Conservation (phyloP, 345 rosid genomes). For the Punica granatum region DNA sequence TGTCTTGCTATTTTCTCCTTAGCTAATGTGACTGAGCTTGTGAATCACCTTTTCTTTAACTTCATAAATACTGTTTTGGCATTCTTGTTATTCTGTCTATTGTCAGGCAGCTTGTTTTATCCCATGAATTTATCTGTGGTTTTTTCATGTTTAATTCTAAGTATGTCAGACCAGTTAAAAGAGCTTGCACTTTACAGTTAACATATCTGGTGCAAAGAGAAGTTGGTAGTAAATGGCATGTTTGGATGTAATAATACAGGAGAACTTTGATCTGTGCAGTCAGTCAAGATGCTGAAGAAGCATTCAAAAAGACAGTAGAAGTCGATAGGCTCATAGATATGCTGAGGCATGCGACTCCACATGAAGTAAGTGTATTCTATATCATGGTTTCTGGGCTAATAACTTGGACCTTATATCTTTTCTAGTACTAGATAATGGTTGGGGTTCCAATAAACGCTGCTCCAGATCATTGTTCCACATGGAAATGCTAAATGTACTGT, state of each 20-base stretch:
- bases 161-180: neutral
- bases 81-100: neutral
- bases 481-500: neutral
- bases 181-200: neutral
- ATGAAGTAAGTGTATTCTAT: slow-evolving; percentile 35
- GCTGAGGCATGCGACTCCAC: slow-evolving; percentile 67
- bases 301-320: slow-evolving; percentile 87
- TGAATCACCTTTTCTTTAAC: neutral
- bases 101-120: neutral
- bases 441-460: neutral
- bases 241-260: slow-evolving; percentile 77
- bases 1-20: neutral
- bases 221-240: slow-evolving; percentile 31
- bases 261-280: slow-evolving; percentile 80
- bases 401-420: neutral
- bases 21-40: neutral
- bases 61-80: neutral
- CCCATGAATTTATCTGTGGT: neutral
- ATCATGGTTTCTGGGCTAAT: neutral
- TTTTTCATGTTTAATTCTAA: neutral
- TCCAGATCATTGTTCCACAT: neutral
- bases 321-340: slow-evolving; percentile 69
- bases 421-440: neutral
- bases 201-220: slow-evolving; percentile 16
- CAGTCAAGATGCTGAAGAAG: slow-evolving; percentile 70